Evolutionary conservation across 495 filamentous ascomycete species (phyloP).

Genomic region (Penicillium taxi): DNA sequence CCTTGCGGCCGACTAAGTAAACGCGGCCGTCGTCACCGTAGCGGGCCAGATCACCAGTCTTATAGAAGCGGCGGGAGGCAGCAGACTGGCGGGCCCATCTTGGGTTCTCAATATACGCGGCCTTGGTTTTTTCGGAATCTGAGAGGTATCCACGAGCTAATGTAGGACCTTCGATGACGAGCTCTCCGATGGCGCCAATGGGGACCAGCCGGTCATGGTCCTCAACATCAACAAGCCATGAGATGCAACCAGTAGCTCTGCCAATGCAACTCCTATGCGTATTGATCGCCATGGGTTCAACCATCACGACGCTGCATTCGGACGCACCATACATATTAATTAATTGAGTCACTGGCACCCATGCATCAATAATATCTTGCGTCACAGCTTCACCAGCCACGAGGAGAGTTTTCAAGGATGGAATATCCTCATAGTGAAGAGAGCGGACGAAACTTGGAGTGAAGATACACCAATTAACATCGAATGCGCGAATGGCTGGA

Average conservation of each 20-base stretch:
- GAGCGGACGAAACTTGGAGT: not conserved
- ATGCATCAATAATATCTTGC: not conserved
- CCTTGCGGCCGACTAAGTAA: not conserved
- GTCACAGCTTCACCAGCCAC: not conserved
- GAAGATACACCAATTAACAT: not conserved
- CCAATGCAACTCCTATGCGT: not conserved
- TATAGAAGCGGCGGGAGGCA: constrained; percentile 1
- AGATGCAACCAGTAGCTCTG: not conserved
- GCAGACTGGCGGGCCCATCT: not conserved
- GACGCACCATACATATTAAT: not conserved
- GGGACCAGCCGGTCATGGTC: not conserved
- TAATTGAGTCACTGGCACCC: not conserved
- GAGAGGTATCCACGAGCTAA: not conserved
- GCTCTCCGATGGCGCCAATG: not conserved
- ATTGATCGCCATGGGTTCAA: not conserved
- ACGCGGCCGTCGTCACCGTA: not conserved
- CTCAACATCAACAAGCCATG: not conserved
- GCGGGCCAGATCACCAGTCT: not conserved
- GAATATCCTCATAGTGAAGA: not conserved
- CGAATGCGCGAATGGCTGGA: not conserved
- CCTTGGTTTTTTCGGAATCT: not conserved
- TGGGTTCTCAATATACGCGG: not conserved
- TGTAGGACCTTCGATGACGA: not conserved
- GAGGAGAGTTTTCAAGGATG: not conserved
- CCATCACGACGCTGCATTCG: not conserved